A percentile compares a stretch with the other conserved stretches of the same genome.
phyloP scores from a whole-genome alignment of 768 basidiomycete genomes.

The Tricholoma sp. region DNA sequence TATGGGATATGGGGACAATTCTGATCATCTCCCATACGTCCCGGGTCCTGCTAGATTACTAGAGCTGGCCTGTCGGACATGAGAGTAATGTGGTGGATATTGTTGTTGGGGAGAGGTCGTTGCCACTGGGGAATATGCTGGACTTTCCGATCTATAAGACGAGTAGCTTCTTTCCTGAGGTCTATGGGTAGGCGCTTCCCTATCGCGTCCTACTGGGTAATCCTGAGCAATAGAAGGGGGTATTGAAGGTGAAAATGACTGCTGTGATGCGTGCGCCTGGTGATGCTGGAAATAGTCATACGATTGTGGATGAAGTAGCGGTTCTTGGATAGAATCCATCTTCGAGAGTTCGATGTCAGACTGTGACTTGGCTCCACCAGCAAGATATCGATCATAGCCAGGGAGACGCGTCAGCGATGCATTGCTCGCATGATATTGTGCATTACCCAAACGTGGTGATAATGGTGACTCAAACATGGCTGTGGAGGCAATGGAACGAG shows the following conservation, averaged over 20 bases:
- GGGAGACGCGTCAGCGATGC: conserved; percentile 28
- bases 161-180: conserved; percentile 41
- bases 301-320: conserved; percentile 42
- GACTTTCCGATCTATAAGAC: conserved; percentile 22
- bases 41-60: conserved; percentile 38
- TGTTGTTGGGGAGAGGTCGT: conserved; percentile 12
- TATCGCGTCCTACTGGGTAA: conserved; percentile 26
- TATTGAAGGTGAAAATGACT: conserved; percentile 33
- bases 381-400: conserved; percentile 58
- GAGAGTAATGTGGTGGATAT: conserved; percentile 22
- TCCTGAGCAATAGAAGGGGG: conserved; percentile 39
- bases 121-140: conserved; percentile 24
- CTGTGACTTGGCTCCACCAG: conserved; percentile 34
- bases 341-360: conserved; percentile 51
- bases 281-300: conserved; percentile 30
- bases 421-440: conserved; percentile 32
- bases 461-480: conserved; percentile 45
- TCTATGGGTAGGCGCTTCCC: conserved; percentile 63
- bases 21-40: conserved; percentile 26
- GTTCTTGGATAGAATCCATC: conserved; percentile 56
- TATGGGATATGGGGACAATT: not conserved
- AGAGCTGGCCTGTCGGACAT: conserved; percentile 20
- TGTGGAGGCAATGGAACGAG: conserved; percentile 64
- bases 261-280: conserved; percentile 31
- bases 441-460: conserved; percentile 34